A percentile compares a stretch with the other conserved stretches of the same genome.
Evolutionary conservation across 192 early-diverging fungal genomes (phyloP).

Genomic region (Gonapodya sp.): DNA sequence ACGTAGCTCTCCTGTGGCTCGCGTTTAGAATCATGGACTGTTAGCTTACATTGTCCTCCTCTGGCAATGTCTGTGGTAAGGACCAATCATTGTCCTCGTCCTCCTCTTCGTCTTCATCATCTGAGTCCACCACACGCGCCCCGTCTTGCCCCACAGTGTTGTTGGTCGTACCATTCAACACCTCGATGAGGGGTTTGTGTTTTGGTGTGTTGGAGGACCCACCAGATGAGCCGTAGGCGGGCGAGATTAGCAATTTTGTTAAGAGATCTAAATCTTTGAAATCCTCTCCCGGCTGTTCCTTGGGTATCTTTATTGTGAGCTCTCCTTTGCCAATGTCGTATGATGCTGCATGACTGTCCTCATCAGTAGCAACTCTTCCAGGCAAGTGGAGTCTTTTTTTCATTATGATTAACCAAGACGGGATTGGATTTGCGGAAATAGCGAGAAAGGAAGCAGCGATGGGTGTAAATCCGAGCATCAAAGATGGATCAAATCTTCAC

Average conservation of each 20-base stretch:
- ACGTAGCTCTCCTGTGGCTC: no score
- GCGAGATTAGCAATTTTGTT: constrained; percentile 62
- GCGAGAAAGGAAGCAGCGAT: no score
- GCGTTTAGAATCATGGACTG: constrained; percentile 10
- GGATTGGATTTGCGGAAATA: no score
- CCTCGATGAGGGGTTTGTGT: constrained; percentile 15
- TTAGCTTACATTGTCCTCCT: constrained; percentile 17
- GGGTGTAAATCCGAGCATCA: constrained; percentile 6
- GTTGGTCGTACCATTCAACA: no score
- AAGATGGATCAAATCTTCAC: constrained; percentile 21
- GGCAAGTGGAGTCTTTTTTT: constrained; percentile 79
- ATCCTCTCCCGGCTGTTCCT: constrained; percentile 62
- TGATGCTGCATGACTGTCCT: constrained; percentile 60
- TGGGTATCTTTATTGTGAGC: constrained; percentile 64
- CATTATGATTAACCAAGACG: no score
- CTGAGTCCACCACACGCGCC: constrained; percentile 10
- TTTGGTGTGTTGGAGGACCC: not conserved
- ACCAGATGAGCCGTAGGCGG: not conserved
- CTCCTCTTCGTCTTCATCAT: constrained; percentile 28
- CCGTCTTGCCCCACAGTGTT: no score
- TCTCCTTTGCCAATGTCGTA: constrained; percentile 73
- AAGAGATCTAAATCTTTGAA: constrained; percentile 87
- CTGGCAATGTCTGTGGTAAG: constrained; percentile 12
- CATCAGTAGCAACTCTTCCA: constrained; percentile 68
- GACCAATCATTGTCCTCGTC: constrained; percentile 18